Conservation (phyloP, 2,329 filamentous ascomycete species). For the Penicillium sp. region DNA sequence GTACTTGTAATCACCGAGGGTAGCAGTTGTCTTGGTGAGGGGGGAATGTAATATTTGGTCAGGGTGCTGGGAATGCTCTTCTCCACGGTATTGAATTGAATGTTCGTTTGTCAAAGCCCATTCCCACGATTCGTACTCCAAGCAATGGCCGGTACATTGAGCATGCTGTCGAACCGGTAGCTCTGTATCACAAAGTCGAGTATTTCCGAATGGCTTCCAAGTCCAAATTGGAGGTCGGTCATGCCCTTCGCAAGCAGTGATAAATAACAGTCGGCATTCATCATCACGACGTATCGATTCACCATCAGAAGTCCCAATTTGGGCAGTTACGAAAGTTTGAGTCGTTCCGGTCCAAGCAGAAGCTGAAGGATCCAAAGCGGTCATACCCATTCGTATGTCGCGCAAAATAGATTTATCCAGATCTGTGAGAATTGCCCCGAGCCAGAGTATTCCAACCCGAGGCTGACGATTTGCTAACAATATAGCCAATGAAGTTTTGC, state of each 20-base stretch:
- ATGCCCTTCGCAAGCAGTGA: conserved; percentile 13
- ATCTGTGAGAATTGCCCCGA: conserved; percentile 18
- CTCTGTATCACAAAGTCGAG: conserved; percentile 17
- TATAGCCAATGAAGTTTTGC: conserved; percentile 1
- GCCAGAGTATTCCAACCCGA: conserved; percentile 19
- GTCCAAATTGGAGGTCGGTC: conserved; percentile 13
- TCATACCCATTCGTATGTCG: conserved; percentile 9
- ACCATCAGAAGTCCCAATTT: neutral
- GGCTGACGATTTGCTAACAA: conserved; percentile 17
- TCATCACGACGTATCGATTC: conserved; percentile 16
- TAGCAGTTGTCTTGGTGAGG: neutral
- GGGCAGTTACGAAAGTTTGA: conserved; percentile 18
- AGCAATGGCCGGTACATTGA: conserved; percentile 15
- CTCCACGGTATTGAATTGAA: neutral
- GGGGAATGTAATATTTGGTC: neutral
- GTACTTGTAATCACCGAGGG: conserved; percentile 2
- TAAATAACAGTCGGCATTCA: conserved; percentile 23
- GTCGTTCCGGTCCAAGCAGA: conserved; percentile 17
- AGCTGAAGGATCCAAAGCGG: conserved; percentile 14
- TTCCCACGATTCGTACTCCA: conserved; percentile 23
- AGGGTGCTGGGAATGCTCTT: neutral
- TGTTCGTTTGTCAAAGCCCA: conserved; percentile 12
- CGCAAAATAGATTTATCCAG: conserved; percentile 13
- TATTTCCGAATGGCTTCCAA: conserved; percentile 23
- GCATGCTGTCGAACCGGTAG: conserved; percentile 17